These are phyloP conservation scores for Plasmodium vivax DNA, from an alignment of 169 alveolate genomes.

Conservation along the genomic window DNA sequence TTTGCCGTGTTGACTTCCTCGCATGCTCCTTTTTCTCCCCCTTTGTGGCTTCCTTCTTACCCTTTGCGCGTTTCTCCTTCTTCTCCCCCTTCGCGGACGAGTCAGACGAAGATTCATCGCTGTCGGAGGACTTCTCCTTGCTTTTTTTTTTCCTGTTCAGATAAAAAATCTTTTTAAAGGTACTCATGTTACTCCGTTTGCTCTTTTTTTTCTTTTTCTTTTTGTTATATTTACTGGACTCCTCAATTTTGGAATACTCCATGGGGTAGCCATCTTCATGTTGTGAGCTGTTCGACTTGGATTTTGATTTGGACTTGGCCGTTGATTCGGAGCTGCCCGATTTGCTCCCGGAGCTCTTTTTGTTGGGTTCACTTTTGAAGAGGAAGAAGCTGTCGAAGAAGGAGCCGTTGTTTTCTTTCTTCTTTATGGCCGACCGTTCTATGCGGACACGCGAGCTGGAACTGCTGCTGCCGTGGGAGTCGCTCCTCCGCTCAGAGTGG, in stretches of 20 bases:
- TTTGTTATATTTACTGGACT: background rate
- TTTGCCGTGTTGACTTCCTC: background rate
- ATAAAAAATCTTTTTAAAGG: slow-evolving; percentile 34
- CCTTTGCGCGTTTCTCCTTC: slow-evolving; percentile 1
- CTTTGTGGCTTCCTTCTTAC: background rate
- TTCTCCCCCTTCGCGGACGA: background rate
- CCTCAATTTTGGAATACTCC: slow-evolving; percentile 23
- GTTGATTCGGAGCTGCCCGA: slow-evolving; percentile 18
- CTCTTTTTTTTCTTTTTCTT: slow-evolving; percentile 31
- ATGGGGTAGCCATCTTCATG: slow-evolving; percentile 20
- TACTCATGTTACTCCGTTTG: slow-evolving; percentile 46
- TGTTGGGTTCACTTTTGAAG: slow-evolving; percentile 15
- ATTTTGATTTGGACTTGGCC: background rate
- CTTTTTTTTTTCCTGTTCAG: slow-evolving; percentile 48
- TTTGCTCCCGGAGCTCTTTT: slow-evolving; percentile 17
- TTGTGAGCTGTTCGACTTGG: slow-evolving; percentile 6
- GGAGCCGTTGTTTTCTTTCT: slow-evolving; percentile 3
- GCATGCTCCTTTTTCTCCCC: background rate
- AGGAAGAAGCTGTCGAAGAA: slow-evolving; percentile 37
- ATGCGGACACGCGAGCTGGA: background rate
- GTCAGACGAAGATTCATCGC: background rate
- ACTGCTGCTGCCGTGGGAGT: background rate
- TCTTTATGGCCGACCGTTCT: background rate
- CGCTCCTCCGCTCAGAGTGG: background rate
- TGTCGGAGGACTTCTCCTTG: slow-evolving; percentile 11